A percentile compares a stretch with the other conserved stretches of the same genome.
Evolutionary conservation across 2,329 filamentous ascomycete genomes (phyloP).

Genomic region (Mycocentrospora acerina): DNA sequence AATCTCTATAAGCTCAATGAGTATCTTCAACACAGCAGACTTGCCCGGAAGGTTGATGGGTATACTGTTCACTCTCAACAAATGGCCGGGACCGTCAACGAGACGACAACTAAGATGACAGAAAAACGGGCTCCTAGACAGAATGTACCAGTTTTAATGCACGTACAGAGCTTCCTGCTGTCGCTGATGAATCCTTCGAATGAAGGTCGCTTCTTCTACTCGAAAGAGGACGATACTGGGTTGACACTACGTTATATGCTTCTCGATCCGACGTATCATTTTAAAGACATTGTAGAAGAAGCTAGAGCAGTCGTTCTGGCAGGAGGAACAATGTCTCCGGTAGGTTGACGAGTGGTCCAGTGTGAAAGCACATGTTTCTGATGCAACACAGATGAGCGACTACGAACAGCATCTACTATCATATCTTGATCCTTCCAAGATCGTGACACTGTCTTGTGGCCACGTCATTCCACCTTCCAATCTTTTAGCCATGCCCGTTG

Average conservation of each 20-base stretch:
- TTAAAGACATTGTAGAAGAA: constrained; percentile 80
- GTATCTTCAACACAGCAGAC: constrained; percentile 88
- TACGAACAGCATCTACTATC: constrained; percentile 86
- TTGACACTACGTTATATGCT: constrained; percentile 79
- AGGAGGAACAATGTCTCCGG: constrained; percentile 94
- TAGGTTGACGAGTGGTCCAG: constrained; percentile 32
- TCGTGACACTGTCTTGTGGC: constrained; percentile 85
- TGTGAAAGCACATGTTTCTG: not conserved
- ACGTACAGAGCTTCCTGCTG: constrained; percentile 69
- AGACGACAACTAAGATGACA: constrained; percentile 3
- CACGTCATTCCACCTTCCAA: constrained; percentile 88
- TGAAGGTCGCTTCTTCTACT: constrained; percentile 63
- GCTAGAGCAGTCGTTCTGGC: constrained; percentile 87
- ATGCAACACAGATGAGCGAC: constrained; percentile 66
- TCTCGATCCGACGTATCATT: constrained; percentile 87
- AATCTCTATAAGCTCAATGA: constrained; percentile 85
- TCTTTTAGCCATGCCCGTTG: constrained; percentile 75
- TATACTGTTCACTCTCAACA: constrained; percentile 69
- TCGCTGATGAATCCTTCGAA: constrained; percentile 82
- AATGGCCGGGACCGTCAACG: constrained; percentile 32
- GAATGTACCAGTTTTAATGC: constrained; percentile 59
- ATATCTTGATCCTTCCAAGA: constrained; percentile 61
- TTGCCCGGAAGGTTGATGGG: constrained; percentile 92
- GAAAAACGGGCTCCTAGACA: constrained; percentile 17
- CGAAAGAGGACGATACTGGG: constrained; percentile 50